These are phyloP conservation scores for Polytrichum formosum DNA, from an alignment of 225 moss, liverwort and hornwort species.

Conservation along the genomic window DNA sequence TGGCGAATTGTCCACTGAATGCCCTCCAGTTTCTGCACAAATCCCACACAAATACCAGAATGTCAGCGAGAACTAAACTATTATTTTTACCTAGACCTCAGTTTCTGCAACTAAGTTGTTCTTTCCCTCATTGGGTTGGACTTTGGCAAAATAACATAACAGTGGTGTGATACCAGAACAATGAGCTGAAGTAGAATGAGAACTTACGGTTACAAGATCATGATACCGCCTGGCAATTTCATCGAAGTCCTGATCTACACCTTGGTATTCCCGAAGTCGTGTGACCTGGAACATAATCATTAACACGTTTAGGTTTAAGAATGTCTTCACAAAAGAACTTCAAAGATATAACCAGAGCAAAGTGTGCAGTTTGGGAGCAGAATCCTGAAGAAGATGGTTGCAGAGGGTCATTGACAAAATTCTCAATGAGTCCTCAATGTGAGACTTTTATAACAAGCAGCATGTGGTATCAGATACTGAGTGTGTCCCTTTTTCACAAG, in stretches of 20 bases:
- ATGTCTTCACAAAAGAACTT: no score
- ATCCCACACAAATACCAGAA: constrained; percentile 10
- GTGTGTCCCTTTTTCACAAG: no score
- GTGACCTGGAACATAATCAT: constrained; percentile 54
- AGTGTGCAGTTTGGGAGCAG: no score
- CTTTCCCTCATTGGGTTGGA: not conserved
- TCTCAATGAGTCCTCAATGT: no score
- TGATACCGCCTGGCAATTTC: constrained; percentile 90
- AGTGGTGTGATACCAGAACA: not conserved
- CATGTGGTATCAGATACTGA: no score
- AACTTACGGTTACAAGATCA: constrained; percentile 75
- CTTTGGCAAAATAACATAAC: not conserved
- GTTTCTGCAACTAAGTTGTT: not conserved
- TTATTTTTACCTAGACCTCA: not conserved
- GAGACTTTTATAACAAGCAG: no score
- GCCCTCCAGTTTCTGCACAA: constrained; percentile 79
- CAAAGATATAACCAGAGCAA: no score
- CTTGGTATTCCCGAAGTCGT: constrained; percentile 89
- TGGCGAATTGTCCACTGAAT: constrained; percentile 95
- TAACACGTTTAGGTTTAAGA: not conserved
- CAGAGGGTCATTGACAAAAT: no score
- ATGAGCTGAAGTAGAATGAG: not conserved
- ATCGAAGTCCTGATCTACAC: constrained; percentile 91
- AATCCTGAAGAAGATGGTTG: no score
- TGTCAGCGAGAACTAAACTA: not conserved